phyloP scores from a whole-genome alignment of 1,284 basidiomycete genomes.

The Cutaneotrichosporon cavernicola region DNA sequence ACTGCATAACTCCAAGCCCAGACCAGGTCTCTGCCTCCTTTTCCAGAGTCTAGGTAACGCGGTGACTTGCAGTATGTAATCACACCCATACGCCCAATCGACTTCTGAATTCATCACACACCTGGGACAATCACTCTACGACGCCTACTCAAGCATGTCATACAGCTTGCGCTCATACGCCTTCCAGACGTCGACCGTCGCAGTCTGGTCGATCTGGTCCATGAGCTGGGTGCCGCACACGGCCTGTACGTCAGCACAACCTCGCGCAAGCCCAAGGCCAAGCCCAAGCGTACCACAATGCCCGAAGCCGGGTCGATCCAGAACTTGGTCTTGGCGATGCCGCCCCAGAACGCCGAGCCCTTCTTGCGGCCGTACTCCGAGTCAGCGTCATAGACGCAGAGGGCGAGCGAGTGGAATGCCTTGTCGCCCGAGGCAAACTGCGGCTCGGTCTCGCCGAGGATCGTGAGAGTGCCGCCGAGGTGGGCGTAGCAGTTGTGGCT shows the following conservation, averaged over 20 bases:
- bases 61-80: neutral
- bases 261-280: constrained; percentile 14
- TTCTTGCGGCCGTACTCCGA: constrained; percentile 18
- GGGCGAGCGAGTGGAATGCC: constrained; percentile 17
- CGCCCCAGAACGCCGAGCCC: constrained; percentile 29
- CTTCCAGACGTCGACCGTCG: neutral
- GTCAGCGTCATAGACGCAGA: constrained; percentile 9
- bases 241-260: neutral
- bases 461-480: constrained; percentile 12
- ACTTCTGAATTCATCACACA: neutral
- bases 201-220: constrained; percentile 1
- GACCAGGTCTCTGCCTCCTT: too few species aligned
- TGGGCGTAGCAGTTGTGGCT: constrained; percentile 17
- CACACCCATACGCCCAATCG: neutral
- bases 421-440: constrained; percentile 16
- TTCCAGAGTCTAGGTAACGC: constrained; percentile 17
- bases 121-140: neutral
- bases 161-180: constrained; percentile 10
- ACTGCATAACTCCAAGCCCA: too few species aligned
- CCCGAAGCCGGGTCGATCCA: constrained; percentile 31
- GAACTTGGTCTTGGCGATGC: constrained; percentile 31
- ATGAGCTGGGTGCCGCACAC: constrained; percentile 11
- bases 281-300: constrained; percentile 22
- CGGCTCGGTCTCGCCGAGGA: constrained; percentile 15
- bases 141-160: constrained; percentile 6